Evolutionary conservation across 2,329 filamentous ascomycete genomes (phyloP), one percentile per base, ranked within the genome.

Genomic region (Cyphellophora attinorum): DNA sequence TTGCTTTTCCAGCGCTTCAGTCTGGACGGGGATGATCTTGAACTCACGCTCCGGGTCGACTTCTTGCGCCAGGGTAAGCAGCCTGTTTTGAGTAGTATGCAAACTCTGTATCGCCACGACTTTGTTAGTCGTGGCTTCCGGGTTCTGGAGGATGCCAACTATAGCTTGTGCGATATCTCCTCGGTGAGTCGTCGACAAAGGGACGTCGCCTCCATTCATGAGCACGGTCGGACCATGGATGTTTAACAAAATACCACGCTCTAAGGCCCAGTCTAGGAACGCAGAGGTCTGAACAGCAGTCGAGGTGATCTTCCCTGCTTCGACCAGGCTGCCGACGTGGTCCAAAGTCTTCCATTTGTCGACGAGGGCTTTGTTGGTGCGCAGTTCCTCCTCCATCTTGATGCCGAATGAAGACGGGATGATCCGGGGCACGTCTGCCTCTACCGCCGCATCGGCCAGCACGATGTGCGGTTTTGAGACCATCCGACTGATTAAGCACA

Each of bases 101-200:
- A 60, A 58, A 10, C 58, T 59, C 29, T 56, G 53, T 19, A 58
- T 49, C 40, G 48, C 56, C 5, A 59, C 44, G 17, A 50, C 53
- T 6, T 38, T 44, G 35, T 64, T 61, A 2, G 47, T 42, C 2
- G 59, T 46, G 11, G 51, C 51, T 8, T 58, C 53, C 0, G 57
- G 55, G 18, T 61, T 51, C 23, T 52, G 49, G 10, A 64, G 44
- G 3, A 57, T 42, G 19, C 47, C 50, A 5, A 58, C 57, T 5
- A 58, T 44, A n/a, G 57, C 46, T 19, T 53, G 52, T 11, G 59
- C 60, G 1, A 58, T 54, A 11, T 53, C 51, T 16, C 36, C 38
- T 3, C 57, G 37, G 6, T 50, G 59, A 2, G 56, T 49, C 35
- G 50, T 47, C 33, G 51, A 57, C 8, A 46, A 45, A 23, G 46